Conservation (phyloP, 495 filamentous ascomycete species). For the Aspergillus mulundensis region DNA sequence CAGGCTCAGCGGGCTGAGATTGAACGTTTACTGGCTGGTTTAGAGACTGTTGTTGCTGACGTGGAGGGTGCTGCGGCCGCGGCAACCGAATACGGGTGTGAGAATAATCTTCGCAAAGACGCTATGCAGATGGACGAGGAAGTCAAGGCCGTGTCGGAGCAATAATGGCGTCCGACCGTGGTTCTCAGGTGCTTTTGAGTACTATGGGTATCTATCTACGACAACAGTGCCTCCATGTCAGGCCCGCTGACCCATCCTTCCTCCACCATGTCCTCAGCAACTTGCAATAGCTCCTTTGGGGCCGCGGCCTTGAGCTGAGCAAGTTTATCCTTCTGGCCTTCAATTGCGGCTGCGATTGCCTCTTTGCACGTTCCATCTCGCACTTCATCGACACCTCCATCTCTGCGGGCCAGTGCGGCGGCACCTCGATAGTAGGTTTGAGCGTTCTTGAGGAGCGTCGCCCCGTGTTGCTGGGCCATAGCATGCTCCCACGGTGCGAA, state of each 20-base stretch:
- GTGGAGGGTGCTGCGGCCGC: slow-evolving; percentile 60
- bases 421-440: slow-evolving; percentile 63
- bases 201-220: slow-evolving; percentile 20
- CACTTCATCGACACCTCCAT: slow-evolving; percentile 40
- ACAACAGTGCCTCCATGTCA: slow-evolving; percentile 35
- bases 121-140: slow-evolving; percentile 43
- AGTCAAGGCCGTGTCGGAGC: slow-evolving; percentile 26
- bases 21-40: slow-evolving; percentile 55
- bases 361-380: slow-evolving; percentile 45
- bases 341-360: slow-evolving; percentile 41
- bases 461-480: slow-evolving; percentile 44
- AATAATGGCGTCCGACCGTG: background rate
- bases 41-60: slow-evolving; percentile 67
- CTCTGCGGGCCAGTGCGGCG: slow-evolving; percentile 40
- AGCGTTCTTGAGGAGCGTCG: slow-evolving; percentile 56
- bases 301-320: slow-evolving; percentile 30
- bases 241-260: slow-evolving; percentile 41
- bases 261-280: slow-evolving; percentile 48
- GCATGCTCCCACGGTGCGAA: slow-evolving; percentile 40
- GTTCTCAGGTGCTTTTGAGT: background rate
- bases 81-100: slow-evolving; percentile 37
- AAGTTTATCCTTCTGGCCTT: slow-evolving; percentile 39
- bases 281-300: slow-evolving; percentile 29
- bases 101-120: slow-evolving; percentile 40
- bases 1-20: slow-evolving; percentile 70